Evolutionary conservation across 2,329 filamentous ascomycete species (phyloP).

Genomic region (Ceratocystis huliohia): DNA sequence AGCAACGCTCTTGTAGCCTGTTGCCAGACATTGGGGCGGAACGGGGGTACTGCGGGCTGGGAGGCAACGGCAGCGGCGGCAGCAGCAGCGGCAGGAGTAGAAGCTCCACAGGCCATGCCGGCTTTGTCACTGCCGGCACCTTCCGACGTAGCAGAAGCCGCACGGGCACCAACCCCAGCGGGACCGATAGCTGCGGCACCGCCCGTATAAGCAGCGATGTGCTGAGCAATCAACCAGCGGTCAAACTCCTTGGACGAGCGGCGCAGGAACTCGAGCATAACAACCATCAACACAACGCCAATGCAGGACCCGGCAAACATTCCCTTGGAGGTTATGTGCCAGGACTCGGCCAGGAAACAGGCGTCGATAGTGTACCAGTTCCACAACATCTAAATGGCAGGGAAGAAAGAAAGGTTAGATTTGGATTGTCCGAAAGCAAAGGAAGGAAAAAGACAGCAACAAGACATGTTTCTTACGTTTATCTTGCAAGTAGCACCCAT

Average conservation of each 20-base stretch:
- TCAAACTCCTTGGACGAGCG: constrained; percentile 62
- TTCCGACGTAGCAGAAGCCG: constrained; percentile 19
- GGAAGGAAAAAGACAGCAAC: neutral
- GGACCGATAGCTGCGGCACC: constrained; percentile 21
- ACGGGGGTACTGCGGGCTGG: constrained; percentile 26
- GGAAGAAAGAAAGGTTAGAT: constrained; percentile 28
- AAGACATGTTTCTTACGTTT: neutral
- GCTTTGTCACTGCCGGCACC: constrained; percentile 17
- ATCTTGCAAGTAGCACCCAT: constrained; percentile 20
- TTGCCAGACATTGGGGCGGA: constrained; percentile 49
- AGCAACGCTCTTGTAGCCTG: constrained; percentile 54
- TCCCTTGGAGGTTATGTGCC: constrained; percentile 55
- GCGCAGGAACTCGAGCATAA: constrained; percentile 59
- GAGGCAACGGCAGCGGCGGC: neutral
- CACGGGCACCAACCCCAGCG: constrained; percentile 20
- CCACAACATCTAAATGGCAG: constrained; percentile 55
- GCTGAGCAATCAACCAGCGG: constrained; percentile 46
- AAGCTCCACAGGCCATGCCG: neutral
- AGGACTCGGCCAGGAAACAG: constrained; percentile 57
- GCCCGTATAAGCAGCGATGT: constrained; percentile 24
- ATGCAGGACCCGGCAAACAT: constrained; percentile 75
- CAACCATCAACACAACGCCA: constrained; percentile 60
- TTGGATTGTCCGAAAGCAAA: constrained; percentile 31
- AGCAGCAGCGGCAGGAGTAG: neutral
- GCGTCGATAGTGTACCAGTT: constrained; percentile 63